Evolutionary conservation across 2,329 filamentous ascomycete genomes (phyloP).

Genomic region (Achaetomium macrosporum): DNA sequence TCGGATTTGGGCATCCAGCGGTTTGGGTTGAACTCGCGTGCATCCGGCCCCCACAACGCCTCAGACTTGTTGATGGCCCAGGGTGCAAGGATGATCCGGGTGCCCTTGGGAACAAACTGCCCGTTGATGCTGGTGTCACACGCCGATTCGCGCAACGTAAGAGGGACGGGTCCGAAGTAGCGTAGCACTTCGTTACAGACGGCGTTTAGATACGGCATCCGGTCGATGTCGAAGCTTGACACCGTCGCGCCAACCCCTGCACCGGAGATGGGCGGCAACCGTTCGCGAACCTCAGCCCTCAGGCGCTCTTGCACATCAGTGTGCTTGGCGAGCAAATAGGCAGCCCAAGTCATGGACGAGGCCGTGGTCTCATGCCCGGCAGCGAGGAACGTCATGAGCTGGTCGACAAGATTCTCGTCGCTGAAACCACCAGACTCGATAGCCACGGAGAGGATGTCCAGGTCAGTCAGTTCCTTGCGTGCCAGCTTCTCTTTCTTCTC

Average conservation of each 20-base stretch:
- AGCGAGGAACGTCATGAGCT: slow-evolving; percentile 85
- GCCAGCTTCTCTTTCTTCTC: slow-evolving; percentile 57
- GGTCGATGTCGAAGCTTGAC: slow-evolving; percentile 57
- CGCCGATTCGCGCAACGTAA: slow-evolving; percentile 61
- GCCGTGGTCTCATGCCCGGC: slow-evolving; percentile 79
- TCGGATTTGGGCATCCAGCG: slow-evolving; percentile 56
- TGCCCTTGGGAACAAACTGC: slow-evolving; percentile 63
- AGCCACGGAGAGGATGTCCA: slow-evolving; percentile 77
- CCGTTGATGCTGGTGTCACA: slow-evolving; percentile 60
- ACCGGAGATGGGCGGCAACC: slow-evolving; percentile 46
- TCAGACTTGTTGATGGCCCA: slow-evolving; percentile 65
- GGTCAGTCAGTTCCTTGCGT: slow-evolving; percentile 44
- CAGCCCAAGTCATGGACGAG: slow-evolving; percentile 67
- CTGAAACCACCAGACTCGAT: slow-evolving; percentile 68
- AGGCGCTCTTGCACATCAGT: slow-evolving; percentile 61
- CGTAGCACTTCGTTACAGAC: slow-evolving; percentile 74
- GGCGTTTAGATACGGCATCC: slow-evolving; percentile 72
- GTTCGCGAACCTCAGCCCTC: slow-evolving; percentile 59
- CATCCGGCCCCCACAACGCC: slow-evolving; percentile 70
- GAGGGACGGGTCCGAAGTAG: slow-evolving; percentile 63
- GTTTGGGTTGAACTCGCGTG: slow-evolving; percentile 70
- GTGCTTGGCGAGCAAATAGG: slow-evolving; percentile 62
- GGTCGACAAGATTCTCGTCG: slow-evolving; percentile 76
- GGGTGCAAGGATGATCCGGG: slow-evolving; percentile 58
- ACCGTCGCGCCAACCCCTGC: slow-evolving; percentile 30